Evolutionary conservation across 1,139 yeast genomes (phyloP).

Genomic region (Saccharomyces hybrid): DNA sequence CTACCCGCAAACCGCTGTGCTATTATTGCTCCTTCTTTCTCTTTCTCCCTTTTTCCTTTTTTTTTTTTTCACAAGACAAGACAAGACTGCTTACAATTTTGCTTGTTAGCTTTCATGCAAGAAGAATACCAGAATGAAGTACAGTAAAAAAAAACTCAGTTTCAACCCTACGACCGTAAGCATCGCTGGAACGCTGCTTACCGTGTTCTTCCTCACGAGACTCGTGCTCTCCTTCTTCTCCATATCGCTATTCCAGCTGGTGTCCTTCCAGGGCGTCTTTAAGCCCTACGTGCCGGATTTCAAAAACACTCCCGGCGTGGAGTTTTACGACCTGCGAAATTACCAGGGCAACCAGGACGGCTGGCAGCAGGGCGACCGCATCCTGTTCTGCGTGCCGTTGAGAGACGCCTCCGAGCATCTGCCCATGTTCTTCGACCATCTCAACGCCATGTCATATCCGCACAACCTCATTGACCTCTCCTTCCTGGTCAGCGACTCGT

Average conservation of each 20-base stretch:
- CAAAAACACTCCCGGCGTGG: conserved; percentile 33
- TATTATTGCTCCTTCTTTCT: not conserved
- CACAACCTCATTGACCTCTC: conserved; percentile 60
- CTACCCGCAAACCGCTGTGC: not conserved
- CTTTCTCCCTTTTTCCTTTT: not conserved
- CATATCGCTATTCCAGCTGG: not conserved
- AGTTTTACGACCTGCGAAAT: conserved; percentile 47
- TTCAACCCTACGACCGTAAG: conserved; percentile 1
- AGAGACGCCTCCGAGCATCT: conserved; percentile 65
- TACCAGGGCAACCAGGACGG: conserved; percentile 48
- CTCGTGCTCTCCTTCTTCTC: conserved; percentile 1
- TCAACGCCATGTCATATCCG: conserved; percentile 55
- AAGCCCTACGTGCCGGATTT: conserved; percentile 32
- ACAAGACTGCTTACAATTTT: not conserved
- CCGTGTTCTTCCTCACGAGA: conserved; percentile 3
- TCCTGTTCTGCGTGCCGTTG: conserved; percentile 58
- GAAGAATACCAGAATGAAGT: conserved; percentile 6
- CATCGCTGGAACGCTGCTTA: conserved; percentile 5
- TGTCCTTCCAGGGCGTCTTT: conserved; percentile 2
- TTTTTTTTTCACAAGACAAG: no score
- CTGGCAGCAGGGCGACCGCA: conserved; percentile 51
- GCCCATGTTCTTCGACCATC: conserved; percentile 57
- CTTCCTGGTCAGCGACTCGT: conserved; percentile 59
- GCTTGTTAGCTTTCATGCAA: not conserved
- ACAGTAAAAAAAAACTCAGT: not conserved